Evolutionary conservation across 345 rosid species (phyloP).

Genomic region (Euphorbia pulcherrima): DNA sequence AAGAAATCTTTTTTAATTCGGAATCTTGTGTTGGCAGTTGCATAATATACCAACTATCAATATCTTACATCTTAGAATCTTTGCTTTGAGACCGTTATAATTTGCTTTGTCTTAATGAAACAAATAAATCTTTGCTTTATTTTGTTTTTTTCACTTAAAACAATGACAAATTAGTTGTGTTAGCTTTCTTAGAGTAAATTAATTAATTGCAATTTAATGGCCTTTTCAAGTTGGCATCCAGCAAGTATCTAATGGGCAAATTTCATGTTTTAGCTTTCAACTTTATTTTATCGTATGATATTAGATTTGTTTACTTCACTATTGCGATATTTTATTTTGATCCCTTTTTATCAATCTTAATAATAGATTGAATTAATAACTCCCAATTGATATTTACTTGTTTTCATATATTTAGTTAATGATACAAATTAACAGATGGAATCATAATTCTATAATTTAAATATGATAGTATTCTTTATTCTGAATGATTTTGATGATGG

Average conservation of each 20-base stretch:
- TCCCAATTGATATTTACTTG: no score
- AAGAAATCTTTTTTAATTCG: neutral
- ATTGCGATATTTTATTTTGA: no score
- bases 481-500: no score
- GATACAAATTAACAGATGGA: neutral
- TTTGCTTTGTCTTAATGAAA: neutral
- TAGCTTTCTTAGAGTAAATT: neutral
- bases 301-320: neutral
- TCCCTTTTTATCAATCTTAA: no score
- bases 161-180: neutral
- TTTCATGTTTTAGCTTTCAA: neutral
- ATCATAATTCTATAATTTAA: neutral
- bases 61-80: conserved; percentile 5
- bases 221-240: conserved; percentile 19
- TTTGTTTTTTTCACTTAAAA: no score
- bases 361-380: no score
- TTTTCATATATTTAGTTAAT: no score
- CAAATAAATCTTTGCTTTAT: no score
- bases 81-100: neutral
- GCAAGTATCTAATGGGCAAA: neutral
- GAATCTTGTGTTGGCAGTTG: conserved; percentile 12
- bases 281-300: neutral
- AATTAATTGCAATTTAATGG: neutral
- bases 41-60: neutral
- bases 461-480: no score